These are phyloP conservation scores for Hypoxylon sp. DNA, from an alignment of 2,329 filamentous ascomycete species.

Conservation along the genomic window DNA sequence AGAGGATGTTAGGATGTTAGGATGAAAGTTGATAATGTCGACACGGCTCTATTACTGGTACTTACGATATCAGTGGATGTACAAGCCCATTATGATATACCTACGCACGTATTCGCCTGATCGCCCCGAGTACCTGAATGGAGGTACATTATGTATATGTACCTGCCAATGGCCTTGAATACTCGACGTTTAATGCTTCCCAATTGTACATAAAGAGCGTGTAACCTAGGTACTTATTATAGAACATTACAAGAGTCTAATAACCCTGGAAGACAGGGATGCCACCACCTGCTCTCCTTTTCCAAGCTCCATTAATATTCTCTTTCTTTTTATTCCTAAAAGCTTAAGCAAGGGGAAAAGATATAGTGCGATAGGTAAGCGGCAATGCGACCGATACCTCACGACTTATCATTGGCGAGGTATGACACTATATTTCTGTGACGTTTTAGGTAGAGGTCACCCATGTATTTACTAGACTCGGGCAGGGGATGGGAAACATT, in stretches of 20 bases:
- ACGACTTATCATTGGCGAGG: conserved; percentile 39
- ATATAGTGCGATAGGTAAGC: conserved; percentile 24
- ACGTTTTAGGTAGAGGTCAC: conserved; percentile 41
- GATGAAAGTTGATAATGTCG: background rate
- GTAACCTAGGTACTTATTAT: conserved; percentile 5
- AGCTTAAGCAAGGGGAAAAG: conserved; percentile 26
- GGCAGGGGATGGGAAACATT: conserved; percentile 36
- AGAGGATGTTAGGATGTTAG: conserved; percentile 1
- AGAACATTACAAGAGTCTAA: background rate
- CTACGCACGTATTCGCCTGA: background rate
- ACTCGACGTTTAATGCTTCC: background rate
- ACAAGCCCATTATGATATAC: background rate
- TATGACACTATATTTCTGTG: conserved; percentile 41
- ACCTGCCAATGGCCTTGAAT: background rate
- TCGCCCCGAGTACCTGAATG: background rate
- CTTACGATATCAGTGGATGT: background rate
- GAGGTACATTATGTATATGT: conserved; percentile 3
- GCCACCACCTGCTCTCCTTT: background rate
- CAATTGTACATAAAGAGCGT: background rate
- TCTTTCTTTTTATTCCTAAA: conserved; percentile 2
- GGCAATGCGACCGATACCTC: conserved; percentile 26
- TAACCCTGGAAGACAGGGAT: background rate
- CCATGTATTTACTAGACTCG: conserved; percentile 40
- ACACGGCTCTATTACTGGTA: background rate
- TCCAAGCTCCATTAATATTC: background rate